A percentile compares a stretch with the other conserved stretches of the same genome.
Conservation (phyloP, 2,329 filamentous ascomycete genomes). For the Drechslera avenae region DNA sequence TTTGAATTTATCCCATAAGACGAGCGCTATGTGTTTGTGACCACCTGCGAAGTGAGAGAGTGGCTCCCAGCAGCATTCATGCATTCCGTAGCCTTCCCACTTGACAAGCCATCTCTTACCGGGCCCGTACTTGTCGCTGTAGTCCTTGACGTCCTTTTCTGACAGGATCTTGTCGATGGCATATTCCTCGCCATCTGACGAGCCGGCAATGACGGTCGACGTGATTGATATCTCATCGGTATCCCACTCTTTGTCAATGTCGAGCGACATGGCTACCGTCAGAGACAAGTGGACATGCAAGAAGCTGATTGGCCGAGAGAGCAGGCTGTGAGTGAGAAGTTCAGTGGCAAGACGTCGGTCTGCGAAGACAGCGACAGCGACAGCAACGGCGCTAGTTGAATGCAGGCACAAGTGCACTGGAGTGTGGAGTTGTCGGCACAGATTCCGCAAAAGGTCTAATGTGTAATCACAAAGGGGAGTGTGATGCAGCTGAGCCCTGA, state of each 20-base stretch:
- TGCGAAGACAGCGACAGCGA: too few relatives aligned
- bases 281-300: constrained; percentile 1
- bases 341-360: background rate
- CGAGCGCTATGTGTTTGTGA: constrained; percentile 10
- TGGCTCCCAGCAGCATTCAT: constrained; percentile 18
- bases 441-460: too few relatives aligned
- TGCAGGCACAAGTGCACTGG: too few relatives aligned
- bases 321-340: background rate
- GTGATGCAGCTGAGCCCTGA: background rate
- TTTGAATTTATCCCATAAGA: constrained; percentile 17
- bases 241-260: constrained; percentile 23
- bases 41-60: too few relatives aligned
- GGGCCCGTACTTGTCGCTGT: constrained; percentile 30
- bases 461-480: background rate
- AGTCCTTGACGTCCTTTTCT: constrained; percentile 52
- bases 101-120: constrained; percentile 62
- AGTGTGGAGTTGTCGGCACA: too few relatives aligned
- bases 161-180: constrained; percentile 32
- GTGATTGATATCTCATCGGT: constrained; percentile 62
- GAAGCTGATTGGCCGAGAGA: constrained; percentile 19
- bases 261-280: constrained; percentile 7
- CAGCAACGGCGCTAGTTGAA: too few relatives aligned
- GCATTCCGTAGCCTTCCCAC: constrained; percentile 65
- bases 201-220: constrained; percentile 52
- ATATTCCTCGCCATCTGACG: constrained; percentile 12